Conservation (phyloP, 306 rosid species). For the Sesbania bispinosa region DNA sequence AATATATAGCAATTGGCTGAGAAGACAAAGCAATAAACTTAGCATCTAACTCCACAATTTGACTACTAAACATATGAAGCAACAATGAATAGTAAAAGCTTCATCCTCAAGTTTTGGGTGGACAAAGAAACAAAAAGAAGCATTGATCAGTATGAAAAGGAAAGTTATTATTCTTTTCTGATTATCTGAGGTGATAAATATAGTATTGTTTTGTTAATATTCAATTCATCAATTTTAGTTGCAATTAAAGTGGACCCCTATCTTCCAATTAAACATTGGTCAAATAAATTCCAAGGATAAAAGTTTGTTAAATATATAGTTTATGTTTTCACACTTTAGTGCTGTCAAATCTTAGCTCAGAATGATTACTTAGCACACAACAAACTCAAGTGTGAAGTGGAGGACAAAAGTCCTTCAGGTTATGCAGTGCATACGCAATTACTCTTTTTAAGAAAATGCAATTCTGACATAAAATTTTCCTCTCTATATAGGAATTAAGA, state of each 20-base stretch:
- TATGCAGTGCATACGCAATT: not conserved
- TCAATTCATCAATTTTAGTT: not conserved
- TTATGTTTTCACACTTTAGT: conserved; percentile 37
- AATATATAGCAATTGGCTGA: not conserved
- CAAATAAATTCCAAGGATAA: conserved; percentile 36
- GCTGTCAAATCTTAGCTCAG: conserved; percentile 59
- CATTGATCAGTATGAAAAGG: not conserved
- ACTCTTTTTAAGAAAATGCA: not conserved
- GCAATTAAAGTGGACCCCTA: conserved; percentile 30
- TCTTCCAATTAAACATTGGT: conserved; percentile 45
- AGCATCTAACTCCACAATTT: conserved; percentile 1
- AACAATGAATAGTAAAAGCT: not conserved
- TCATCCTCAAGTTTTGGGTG: conserved; percentile 15
- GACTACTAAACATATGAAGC: conserved; percentile 13
- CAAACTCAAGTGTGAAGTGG: not conserved
- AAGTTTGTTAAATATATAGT: not conserved
- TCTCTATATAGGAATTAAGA: not conserved
- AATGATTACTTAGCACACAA: conserved; percentile 12
- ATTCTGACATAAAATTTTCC: not conserved
- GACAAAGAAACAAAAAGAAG: not conserved
- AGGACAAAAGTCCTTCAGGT: not conserved
- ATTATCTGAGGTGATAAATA: conserved; percentile 5
- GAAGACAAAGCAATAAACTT: not conserved
- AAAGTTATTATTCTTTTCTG: not conserved
- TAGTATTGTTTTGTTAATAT: conserved; percentile 11